Evolutionary conservation across 2,329 filamentous ascomycete species (phyloP).

Genomic region (Botrytis cinerea): DNA sequence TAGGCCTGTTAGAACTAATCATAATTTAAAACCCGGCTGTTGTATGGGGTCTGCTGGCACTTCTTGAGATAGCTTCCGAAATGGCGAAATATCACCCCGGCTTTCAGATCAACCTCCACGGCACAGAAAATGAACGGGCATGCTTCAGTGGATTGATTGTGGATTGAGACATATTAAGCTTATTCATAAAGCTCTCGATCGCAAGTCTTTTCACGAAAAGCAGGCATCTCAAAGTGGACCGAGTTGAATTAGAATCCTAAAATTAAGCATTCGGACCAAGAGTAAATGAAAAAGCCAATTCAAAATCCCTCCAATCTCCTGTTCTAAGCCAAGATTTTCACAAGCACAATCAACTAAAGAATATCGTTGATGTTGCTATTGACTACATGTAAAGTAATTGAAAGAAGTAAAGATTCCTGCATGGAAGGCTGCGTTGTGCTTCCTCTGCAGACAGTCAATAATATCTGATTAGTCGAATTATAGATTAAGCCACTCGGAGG

Average conservation of each 20-base stretch:
- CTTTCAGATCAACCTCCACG: conserved; percentile 23
- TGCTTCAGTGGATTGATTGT: conserved; percentile 12
- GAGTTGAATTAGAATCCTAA: neutral
- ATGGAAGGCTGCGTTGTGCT: conserved; percentile 41
- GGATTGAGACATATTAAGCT: conserved; percentile 19
- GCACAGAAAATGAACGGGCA: conserved; percentile 5
- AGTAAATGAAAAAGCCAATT: neutral
- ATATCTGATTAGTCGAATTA: conserved; percentile 24
- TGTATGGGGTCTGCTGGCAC: conserved; percentile 20
- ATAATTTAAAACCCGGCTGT: neutral
- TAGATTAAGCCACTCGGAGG: conserved; percentile 22
- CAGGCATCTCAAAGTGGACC: neutral
- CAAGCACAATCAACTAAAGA: neutral
- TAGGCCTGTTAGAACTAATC: conserved; percentile 11
- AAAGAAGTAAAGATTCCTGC: conserved; percentile 25
- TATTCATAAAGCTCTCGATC: conserved; percentile 21
- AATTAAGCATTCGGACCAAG: conserved; percentile 14
- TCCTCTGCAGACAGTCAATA: conserved; percentile 32
- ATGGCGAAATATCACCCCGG: conserved; percentile 23
- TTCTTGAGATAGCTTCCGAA: conserved; percentile 25
- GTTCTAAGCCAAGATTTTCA: neutral
- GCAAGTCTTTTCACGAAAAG: neutral
- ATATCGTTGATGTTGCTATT: neutral
- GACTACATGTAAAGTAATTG: conserved; percentile 2
- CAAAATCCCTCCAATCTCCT: conserved; percentile 5